Base-by-base conservation (phyloP, 805 yeast species). In the Candida xiaguanensis region DNA sequence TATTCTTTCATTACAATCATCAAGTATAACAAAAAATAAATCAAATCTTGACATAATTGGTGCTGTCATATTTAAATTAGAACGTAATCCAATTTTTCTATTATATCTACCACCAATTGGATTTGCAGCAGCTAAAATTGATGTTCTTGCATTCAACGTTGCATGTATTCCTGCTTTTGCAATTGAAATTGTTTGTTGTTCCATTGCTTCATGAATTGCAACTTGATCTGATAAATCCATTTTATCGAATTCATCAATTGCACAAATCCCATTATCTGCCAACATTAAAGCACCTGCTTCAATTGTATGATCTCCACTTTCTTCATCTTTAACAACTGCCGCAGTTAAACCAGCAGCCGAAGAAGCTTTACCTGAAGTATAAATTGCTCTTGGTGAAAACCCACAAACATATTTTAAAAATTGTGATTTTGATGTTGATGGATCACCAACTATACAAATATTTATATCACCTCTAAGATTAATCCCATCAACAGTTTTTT, bases 201-300 rank as follows among this genome's bases (percentile, higher is more conserved):
- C 99, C 99, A 93, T 93, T 17, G 98, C 99, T 68, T 93, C 99
- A 67, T 93, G 99, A 67, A 93, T 91, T 3, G 98, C 98, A 40
- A 93, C 98, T 65, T 93, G 98, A 64, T 93, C 98, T 1, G 81
- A 65, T 31, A 90, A 63, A 61, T 91, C 97, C 99, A 93, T 93
- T 69, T 93, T 93, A 59, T 93, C 99, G 53, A 93, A 93, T 67
- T 93, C 99, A 61, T 93, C 99, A 61, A 93, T 93, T 53, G 96
- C 95, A 74, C 99, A 93, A 45, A 93, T 86, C 46, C 99, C 99
- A 57, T 91, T 93, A 65, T 93, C 99, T 1, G 99, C 98, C 48
- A 93, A 72, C 97, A 93, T 93, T 42, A 93, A 70, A 2, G 99
- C 99, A 59, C 99, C 99, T 2, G 99, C 99, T 61, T 91, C 99